These are phyloP conservation scores for Wallacemonas sp. DNA, from an alignment of 208 protist genomes.

Conservation along the genomic window DNA sequence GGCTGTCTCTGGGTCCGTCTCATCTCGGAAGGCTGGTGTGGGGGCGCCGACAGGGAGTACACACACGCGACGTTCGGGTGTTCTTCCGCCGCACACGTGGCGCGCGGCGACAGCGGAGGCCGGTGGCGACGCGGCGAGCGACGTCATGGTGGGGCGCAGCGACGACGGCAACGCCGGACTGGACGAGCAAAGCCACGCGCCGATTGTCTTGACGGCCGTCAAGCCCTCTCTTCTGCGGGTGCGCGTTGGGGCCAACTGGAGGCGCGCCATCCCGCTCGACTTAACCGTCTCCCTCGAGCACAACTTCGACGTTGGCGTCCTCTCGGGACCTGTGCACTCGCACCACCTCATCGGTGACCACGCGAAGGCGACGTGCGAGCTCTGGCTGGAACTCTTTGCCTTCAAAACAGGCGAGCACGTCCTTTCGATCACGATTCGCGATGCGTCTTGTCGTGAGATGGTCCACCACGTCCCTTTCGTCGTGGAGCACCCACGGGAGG, in stretches of 20 bases:
- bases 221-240: slow-evolving; percentile 50
- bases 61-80: no score
- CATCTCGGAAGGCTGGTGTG: no score
- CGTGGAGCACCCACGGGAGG: slow-evolving; percentile 32
- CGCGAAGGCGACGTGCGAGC: slow-evolving; percentile 33
- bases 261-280: slow-evolving; percentile 51
- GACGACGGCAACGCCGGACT: background rate
- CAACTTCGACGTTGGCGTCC: slow-evolving; percentile 60
- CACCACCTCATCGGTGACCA: slow-evolving; percentile 44
- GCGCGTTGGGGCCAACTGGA: slow-evolving; percentile 57
- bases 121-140: no score
- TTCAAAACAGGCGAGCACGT: slow-evolving; percentile 80
- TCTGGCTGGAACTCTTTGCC: slow-evolving; percentile 64
- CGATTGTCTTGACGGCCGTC: slow-evolving; percentile 55
- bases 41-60: no score
- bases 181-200: background rate
- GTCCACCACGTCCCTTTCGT: slow-evolving; percentile 48
- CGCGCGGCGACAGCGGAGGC: no score
- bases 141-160: no score
- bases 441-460: slow-evolving; percentile 55
- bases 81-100: background rate
- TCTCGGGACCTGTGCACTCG: slow-evolving; percentile 64
- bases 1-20: no score
- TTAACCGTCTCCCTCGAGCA: slow-evolving; percentile 57
- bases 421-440: slow-evolving; percentile 56